phyloP scores from a whole-genome alignment of 148 eudicot species.

The Hydrangea macrophylla region DNA sequence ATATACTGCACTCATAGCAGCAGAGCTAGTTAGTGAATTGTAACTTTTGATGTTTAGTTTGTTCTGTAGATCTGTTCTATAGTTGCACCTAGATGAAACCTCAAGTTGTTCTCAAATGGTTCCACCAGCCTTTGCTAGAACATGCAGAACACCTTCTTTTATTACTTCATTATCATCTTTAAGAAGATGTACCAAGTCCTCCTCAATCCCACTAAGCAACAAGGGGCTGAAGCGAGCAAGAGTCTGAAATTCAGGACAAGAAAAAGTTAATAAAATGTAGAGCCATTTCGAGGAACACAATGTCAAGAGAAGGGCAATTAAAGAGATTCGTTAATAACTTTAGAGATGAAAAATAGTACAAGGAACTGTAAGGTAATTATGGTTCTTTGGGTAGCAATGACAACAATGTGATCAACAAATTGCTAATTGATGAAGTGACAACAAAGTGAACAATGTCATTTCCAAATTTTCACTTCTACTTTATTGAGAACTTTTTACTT shows the following conservation, averaged over 20 bases:
- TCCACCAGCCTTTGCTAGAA: constrained; percentile 95
- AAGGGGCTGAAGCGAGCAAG: constrained; percentile 80
- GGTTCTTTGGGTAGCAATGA: not conserved
- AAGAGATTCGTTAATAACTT: not conserved
- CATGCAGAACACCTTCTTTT: constrained; percentile 92
- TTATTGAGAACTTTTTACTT: too few species aligned
- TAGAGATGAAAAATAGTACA: not conserved
- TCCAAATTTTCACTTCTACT: too few species aligned
- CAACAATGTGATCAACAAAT: too few species aligned
- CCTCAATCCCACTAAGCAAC: constrained; percentile 80
- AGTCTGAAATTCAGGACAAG: constrained; percentile 48
- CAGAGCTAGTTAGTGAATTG: too few species aligned
- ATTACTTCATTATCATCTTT: constrained; percentile 82
- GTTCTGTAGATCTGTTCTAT: too few species aligned
- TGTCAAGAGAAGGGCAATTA: not conserved
- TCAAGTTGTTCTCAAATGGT: constrained; percentile 84
- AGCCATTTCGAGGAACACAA: not conserved
- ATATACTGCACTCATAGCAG: too few species aligned
- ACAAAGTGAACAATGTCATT: too few species aligned
- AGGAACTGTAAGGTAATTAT: not conserved
- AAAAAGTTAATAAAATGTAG: not conserved
- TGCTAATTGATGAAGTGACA: not conserved
- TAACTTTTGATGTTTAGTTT: too few species aligned
- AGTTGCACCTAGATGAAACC: constrained; percentile 71
- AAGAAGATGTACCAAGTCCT: constrained; percentile 73